Evolutionary conservation across 2,329 filamentous ascomycete genomes (phyloP).

Genomic region (Juglanconis sp.): DNA sequence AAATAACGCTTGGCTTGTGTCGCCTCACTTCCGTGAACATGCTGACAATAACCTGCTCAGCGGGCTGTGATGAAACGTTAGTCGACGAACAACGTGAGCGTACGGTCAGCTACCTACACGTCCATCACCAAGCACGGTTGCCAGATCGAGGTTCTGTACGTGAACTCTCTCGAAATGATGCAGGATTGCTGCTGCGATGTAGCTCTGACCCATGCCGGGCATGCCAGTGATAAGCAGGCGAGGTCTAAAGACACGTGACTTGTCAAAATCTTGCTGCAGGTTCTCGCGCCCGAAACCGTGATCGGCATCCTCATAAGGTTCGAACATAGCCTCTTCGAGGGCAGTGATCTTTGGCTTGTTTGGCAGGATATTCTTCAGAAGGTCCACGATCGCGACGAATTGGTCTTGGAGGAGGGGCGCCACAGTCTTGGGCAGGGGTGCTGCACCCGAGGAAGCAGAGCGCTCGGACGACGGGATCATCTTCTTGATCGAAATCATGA

Average conservation of each 20-base stretch:
- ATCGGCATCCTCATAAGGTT: constrained; percentile 78
- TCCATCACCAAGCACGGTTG: constrained; percentile 80
- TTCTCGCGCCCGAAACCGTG: constrained; percentile 83
- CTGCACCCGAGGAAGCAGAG: constrained; percentile 79
- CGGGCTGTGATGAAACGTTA: constrained; percentile 46
- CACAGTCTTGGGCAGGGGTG: constrained; percentile 73
- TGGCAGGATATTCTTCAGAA: constrained; percentile 75
- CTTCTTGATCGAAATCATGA: constrained; percentile 95
- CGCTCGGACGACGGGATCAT: constrained; percentile 93
- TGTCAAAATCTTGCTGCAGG: constrained; percentile 74
- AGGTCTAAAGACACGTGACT: constrained; percentile 82
- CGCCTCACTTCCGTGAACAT: constrained; percentile 89
- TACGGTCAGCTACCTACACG: constrained; percentile 49
- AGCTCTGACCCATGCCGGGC: constrained; percentile 89
- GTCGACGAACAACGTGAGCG: constrained; percentile 11
- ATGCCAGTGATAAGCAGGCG: constrained; percentile 79
- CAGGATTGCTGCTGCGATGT: constrained; percentile 79
- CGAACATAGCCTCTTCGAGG: constrained; percentile 88
- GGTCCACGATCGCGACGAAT: constrained; percentile 63
- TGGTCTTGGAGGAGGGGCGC: constrained; percentile 77
- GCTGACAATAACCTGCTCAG: constrained; percentile 85
- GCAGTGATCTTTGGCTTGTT: constrained; percentile 84
- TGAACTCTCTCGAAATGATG: constrained; percentile 92
- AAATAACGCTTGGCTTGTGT: constrained; percentile 94
- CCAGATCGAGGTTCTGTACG: constrained; percentile 90